phyloP scores from a whole-genome alignment of 2,329 filamentous ascomycete genomes.

The Botrytis aclada region DNA sequence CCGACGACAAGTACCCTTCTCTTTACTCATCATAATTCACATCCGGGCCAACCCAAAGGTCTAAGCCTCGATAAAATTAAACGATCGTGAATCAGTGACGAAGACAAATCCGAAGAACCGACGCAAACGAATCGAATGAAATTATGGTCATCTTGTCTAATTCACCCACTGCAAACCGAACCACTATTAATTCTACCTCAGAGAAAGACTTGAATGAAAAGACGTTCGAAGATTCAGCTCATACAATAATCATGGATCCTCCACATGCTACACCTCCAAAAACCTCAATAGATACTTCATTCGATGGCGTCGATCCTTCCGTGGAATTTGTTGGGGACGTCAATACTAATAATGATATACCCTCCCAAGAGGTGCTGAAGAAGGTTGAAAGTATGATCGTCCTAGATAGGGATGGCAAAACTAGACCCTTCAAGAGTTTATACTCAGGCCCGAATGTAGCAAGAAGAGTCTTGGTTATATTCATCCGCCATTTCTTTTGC shows the following conservation, averaged over 20 bases:
- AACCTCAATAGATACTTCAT: constrained; percentile 22
- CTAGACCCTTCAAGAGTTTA: constrained; percentile 36
- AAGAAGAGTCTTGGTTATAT: constrained; percentile 38
- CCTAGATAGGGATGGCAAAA: constrained; percentile 35
- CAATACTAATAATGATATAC: constrained; percentile 54
- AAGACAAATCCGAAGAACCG: background rate
- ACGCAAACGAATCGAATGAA: constrained; percentile 4
- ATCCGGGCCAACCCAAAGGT: background rate
- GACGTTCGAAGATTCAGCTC: background rate
- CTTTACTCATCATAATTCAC: background rate
- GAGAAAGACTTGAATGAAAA: background rate
- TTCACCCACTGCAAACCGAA: background rate
- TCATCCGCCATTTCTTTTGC: constrained; percentile 42
- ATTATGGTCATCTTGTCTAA: constrained; percentile 17
- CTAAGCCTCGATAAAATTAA: constrained; percentile 8
- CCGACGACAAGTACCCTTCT: background rate
- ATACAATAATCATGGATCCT: constrained; percentile 1
- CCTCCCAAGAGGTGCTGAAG: constrained; percentile 47
- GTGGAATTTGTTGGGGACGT: constrained; percentile 56
- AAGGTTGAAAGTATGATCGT: constrained; percentile 45
- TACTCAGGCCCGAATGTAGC: constrained; percentile 38
- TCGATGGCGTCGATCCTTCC: constrained; percentile 29
- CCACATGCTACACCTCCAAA: constrained; percentile 12
- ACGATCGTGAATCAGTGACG: constrained; percentile 4
- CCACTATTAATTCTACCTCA: background rate